Base-by-base conservation (phyloP, 352 stramenopile species). In the Globisporangium recalcitrans region DNA sequence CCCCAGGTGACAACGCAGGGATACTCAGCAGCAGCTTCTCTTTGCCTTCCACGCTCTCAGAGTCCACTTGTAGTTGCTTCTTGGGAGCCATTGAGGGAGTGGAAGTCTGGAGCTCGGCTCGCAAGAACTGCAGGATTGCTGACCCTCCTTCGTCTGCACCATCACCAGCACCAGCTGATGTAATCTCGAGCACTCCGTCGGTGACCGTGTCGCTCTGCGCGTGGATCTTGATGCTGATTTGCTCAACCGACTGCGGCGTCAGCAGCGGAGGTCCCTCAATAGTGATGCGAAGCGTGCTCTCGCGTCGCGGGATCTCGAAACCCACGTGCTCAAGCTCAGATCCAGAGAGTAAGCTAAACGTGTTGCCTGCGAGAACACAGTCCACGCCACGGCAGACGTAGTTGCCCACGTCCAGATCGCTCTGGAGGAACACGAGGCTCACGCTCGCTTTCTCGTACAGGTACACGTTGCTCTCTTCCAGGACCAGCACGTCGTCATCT, bases 361-460 rank as follows among this genome's bases (percentile, higher is more conserved):
- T 70, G 27, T 71, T 82, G 7, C 78, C 79, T 3, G 77, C 78
- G 5, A 92, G 58, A 0, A 80, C 61, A 44, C 82, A 90, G 46
- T 88, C 78, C 16, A 90, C 68, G 7, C 70, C 58, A 22, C 67
- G 74, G 59, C 82, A 92, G 5, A 66, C 68, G 60, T 90, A 92
- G 3, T 42, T 36, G 2, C 82, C 80, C 22, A 85, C 67, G 2
- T 68, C 68, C 22, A 91, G 64, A 26, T 69, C 66, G 4, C 65
- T 70, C 27, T 85, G 72, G 9, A 77, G 48, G 40, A 86, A 88
- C 24, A 81, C 71, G 8, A 88, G 54, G 36, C 75, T 79, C 0
- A 81, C 71, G 7, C 69, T 77, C 22, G 73, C 78, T 26, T 82
- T 79, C 32, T 89, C 78, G 51, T 87, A 73, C 19, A 90, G 48